Evolutionary conservation across 345 rosid species (phyloP), one percentile per base, ranked within the genome.

Genomic region (Hibiscus trionum): DNA sequence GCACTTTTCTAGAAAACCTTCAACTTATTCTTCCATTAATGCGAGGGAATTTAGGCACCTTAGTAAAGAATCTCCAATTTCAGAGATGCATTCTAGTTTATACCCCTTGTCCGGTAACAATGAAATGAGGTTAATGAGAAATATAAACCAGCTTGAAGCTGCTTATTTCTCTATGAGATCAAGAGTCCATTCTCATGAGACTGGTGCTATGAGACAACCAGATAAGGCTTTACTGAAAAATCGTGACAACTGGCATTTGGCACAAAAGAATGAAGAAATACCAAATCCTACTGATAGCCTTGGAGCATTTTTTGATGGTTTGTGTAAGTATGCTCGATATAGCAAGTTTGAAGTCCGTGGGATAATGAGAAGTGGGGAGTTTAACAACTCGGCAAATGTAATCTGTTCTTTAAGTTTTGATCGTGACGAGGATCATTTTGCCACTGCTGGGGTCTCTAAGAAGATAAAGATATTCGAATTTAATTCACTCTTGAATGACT

Each of bases 391-490:
- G 76, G 85, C 95, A 16, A 96, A 96, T 86, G 98, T 93, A 73
- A 90, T 96, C 60, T 93, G 96, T 79, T 93, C 99, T 72, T 78
- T 93, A 77, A 85, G 97, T 78, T 96, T 93, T 78, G 90, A 89
- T 77, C 88, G 96, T 56, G 98, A 96, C 24, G 83, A 82, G 76
- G 97, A 91, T 59, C 89, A 88, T 82, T 93, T 93, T 83, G 98
- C 99, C 62, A 83, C 98, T 35, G 99, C 98, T 82, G 98, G 99
- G 62, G 90, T 93, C 57, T 89, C 99, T 39, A 96, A 90, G 84
- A 96, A 93, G 73, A 91, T 96, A 73, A 93, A 93, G 84, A 86
- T 96, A 85, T 96, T 82, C 29, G 99, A 96, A 73, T 96, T 91
- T 76, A 79, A 84, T 80, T 79, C 92, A 11, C 82, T 96, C 64